Evolutionary conservation across 768 basidiomycete species (phyloP), one percentile per base, ranked within the genome.

Genomic region (Leccinum boreale): DNA sequence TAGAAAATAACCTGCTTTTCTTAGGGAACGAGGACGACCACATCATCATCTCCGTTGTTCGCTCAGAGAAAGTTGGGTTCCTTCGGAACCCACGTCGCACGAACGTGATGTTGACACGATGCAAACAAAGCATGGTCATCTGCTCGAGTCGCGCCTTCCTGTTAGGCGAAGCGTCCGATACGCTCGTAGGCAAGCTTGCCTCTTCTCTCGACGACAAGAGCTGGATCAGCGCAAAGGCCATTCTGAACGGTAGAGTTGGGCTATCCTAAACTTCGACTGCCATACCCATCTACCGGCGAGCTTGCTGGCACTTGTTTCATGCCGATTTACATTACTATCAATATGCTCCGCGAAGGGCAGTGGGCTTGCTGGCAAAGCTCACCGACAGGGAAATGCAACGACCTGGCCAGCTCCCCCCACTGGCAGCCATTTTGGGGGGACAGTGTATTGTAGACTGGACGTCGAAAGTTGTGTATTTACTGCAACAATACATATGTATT

Each of bases 101-200:
- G 49, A 94, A 93, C 81, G 91, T 93, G 50, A 91, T 94, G 90
- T 78, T 93, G 31, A 88, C 86, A 23, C 82, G 90, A 26, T 91
- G 86, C 75, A 86, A 86, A 67, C 69, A 71, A 50, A 84, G 83
- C 36, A 92, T 93, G 89, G 84, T 84, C 62, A 84, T 93, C 65
- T 75, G 86, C 51, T 78, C 85, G 9, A 88, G 73, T 59, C 75
- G 75, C 8, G 26, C 55, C 8, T 71, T 73, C 36, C 62, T 73
- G 12, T 57, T 28, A 11, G 62, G 57, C 3, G 11, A 26, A 15
- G 70, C 62, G 2, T 61, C 63, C 15, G 0, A 12, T 26, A 72
- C 70, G 12, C 58, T 72, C 3, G 57, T 72, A 8, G 72, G 70
- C 26, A 60, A 62, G 39, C 48, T 72, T 35, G 72, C 68, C 11